These are phyloP conservation scores for Alternaria panax DNA, from an alignment of 2,329 filamentous ascomycete species.

Conservation along the genomic window DNA sequence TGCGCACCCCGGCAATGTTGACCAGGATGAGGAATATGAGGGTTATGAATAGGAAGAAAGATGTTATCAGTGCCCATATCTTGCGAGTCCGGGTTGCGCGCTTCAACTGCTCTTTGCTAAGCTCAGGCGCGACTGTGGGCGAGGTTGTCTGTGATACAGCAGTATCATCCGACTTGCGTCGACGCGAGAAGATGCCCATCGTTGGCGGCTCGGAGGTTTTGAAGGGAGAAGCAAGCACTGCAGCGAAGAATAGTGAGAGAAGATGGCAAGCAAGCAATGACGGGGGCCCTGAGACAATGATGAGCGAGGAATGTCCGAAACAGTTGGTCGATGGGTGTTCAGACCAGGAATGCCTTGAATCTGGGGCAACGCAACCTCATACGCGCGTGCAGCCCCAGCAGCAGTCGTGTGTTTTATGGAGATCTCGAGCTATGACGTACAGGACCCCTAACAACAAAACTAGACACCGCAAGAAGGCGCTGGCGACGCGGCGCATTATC, in stretches of 20 bases:
- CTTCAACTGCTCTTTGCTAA: slow-evolving; percentile 48
- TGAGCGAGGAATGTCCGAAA: slow-evolving; percentile 6
- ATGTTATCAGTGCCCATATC: slow-evolving; percentile 70
- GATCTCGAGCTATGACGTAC: slow-evolving; percentile 35
- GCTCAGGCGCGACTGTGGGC: slow-evolving; percentile 33
- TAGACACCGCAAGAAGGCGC: slow-evolving; percentile 7
- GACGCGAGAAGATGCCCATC: slow-evolving; percentile 38
- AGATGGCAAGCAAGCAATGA: neutral
- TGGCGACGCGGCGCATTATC: slow-evolving; percentile 10
- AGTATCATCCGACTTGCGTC: slow-evolving; percentile 26
- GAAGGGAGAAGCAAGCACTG: neutral
- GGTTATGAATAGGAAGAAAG: slow-evolving; percentile 74
- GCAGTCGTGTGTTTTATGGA: slow-evolving; percentile 25
- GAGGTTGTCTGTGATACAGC: slow-evolving; percentile 16
- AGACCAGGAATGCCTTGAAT: slow-evolving; percentile 1
- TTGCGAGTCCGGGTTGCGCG: slow-evolving; percentile 58
- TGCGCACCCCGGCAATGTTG: slow-evolving; percentile 76
- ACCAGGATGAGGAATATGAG: slow-evolving; percentile 83
- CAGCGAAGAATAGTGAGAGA: slow-evolving; percentile 2
- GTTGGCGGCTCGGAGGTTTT: neutral
- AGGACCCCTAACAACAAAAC: slow-evolving; percentile 11
- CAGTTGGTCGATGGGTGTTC: neutral
- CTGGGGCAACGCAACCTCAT: slow-evolving; percentile 19
- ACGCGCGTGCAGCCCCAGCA: slow-evolving; percentile 34
- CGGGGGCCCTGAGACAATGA: neutral